Evolutionary conservation across 495 filamentous ascomycete species (phyloP), one percentile per base, ranked within the genome.

Genomic region (Penicillium canescens): DNA sequence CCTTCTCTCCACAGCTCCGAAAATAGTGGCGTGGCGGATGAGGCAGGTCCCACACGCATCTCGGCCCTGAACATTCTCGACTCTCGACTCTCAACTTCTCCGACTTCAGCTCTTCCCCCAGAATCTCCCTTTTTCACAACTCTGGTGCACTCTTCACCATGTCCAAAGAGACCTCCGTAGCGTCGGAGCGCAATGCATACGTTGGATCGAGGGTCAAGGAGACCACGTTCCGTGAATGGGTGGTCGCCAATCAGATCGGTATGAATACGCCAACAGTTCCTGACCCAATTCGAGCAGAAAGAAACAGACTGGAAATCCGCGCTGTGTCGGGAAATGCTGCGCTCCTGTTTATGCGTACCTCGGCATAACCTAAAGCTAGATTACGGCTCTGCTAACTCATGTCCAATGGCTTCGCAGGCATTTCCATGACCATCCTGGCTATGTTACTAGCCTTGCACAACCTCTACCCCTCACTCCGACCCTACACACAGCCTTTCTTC

Each of bases 401-500:
- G 52, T 23, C 38, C 21, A 48, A 47, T 54, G 52, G 42, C 28
- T 39, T 49, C 37, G 39, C 57, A 94, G 91, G 88, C 34, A 81
- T 95, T 42, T 86, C 90, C 13, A 70, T 91, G 69, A 91, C 88
- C 60, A 83, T 91, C 47, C 77, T 96, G 50, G 79, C 88, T 52
- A 83, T 91, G 49, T 80, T 96, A 55, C 78, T 82, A 68, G 80
- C 93, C 54, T 82, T 87, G 52, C 91, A 96, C 75, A 73, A 89
- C 52, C 84, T 80, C 55, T 87, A 93, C 71, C 92, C 92, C 35
- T 84, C 84, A 46, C 85, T 90, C 20, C 82, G 89, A 50, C 74
- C 81, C n/a, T 82, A 86, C 60, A 94, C 91, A 36, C 77, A 82
- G 52, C 93, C 91, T 50, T 96, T 95, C 74, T 92, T 93, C 72